Percentiles rank a stretch among this genome's conserved stretches.
Conservation (phyloP, 257 asterid species). For the Solanum commersonii region DNA sequence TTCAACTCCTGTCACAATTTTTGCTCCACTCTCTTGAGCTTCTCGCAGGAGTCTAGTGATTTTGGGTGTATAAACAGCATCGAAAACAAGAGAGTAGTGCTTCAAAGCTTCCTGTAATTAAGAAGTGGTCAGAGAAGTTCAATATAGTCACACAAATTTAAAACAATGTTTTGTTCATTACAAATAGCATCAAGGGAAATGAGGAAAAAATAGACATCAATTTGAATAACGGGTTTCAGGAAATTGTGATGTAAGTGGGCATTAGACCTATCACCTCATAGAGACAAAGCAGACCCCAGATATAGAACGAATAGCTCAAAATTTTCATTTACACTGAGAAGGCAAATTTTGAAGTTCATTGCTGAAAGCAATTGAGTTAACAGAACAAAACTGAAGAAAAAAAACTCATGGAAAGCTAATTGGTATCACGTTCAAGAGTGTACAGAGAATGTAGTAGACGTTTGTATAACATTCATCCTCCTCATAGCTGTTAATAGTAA, state of each 20-base stretch:
- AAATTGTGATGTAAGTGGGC: background rate
- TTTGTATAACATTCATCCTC: background rate
- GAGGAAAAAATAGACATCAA: background rate
- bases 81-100: conserved; percentile 72
- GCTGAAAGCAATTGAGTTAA: background rate
- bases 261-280: background rate
- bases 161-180: background rate
- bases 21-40: conserved; percentile 71
- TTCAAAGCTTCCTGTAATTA: conserved; percentile 57
- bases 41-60: conserved; percentile 70
- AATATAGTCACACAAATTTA: background rate
- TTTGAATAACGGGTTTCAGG: background rate
- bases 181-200: background rate
- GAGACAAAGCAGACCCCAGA: background rate
- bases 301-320: background rate
- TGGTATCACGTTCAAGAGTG: background rate
- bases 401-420: background rate
- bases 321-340: background rate
- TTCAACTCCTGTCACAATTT: conserved; percentile 74
- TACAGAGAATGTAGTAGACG: background rate
- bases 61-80: conserved; percentile 88
- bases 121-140: background rate
- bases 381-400: background rate
- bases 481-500: background rate
- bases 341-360: background rate